Base-by-base conservation (phyloP, 345 rosid genomes). In the Gynandropsis gynandra region DNA sequence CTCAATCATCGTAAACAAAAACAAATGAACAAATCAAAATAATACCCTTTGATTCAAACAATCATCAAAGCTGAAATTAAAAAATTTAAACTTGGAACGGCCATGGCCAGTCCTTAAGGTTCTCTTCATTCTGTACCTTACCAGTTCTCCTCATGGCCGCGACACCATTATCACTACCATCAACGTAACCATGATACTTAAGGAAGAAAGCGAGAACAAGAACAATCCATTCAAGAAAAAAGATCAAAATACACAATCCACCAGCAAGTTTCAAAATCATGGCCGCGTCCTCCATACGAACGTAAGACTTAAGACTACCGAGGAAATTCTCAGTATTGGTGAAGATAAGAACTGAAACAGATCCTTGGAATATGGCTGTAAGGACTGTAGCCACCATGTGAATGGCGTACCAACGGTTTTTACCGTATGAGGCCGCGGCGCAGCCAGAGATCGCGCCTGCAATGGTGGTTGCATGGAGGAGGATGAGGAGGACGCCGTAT, bases 351-450 rank as follows among this genome's bases (percentile, higher is more conserved):
- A 89, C 87, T 1, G 96, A 81, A 4, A 87, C 81, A 0, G 98
- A 90, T 0, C 98, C 98, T 50, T 90, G 95, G 68, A 90, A 90
- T 5, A 90, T 90, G 4, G 96, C 98, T 0, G 96, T 77, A 21
- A 84, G 71, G 29, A 87, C 92, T 0, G 96, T 77, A 10, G 81
- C 74, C 19, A 87, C 89, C 98, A 90, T 80, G 76, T 84, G 92
- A 4, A 89, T 79, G 1, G 81, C 82, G 11, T 83, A 87, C 95
- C 98, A 89, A 40, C 75, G 36, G 43, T 69, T 64, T 4, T 73
- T 56, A 6, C 61, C 65, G 17, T 72, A 76, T 0, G 81, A 76
- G 0, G 80, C 76, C 0, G 92, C 98, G 0, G 80, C 68, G 51
- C 96, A 84, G 8, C 96, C 95, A 0, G 85, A 76, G 16, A 84